Percentiles rank a stretch among this genome's conserved stretches.
Conservation (phyloP, 1,284 basidiomycete genomes). For the Papiliotrema nemorosa region DNA sequence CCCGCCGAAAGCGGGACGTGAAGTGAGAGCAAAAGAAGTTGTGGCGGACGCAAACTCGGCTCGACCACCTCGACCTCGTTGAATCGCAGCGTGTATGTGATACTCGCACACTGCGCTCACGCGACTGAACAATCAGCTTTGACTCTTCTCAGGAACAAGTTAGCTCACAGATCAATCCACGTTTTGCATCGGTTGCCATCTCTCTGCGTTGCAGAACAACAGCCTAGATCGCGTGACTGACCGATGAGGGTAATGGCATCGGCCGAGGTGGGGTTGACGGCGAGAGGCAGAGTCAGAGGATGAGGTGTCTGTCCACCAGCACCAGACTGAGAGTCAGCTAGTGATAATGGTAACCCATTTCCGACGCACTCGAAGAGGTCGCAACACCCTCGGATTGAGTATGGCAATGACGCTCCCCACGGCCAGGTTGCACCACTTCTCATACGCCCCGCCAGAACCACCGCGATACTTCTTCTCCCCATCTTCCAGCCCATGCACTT, state of each 20-base stretch:
- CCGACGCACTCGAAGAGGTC: slow-evolving; percentile 68
- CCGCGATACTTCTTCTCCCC: slow-evolving; percentile 60
- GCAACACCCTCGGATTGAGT: slow-evolving; percentile 80
- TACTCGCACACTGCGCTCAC: slow-evolving; percentile 73
- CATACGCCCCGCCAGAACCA: slow-evolving; percentile 88
- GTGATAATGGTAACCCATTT: neutral
- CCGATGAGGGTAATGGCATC: slow-evolving; percentile 81
- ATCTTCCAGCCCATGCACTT: slow-evolving; percentile 52
- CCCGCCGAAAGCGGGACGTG: slow-evolving; percentile 2
- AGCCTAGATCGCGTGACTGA: slow-evolving; percentile 75
- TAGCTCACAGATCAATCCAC: slow-evolving; percentile 75
- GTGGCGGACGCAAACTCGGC: slow-evolving; percentile 73
- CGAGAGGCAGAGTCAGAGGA: slow-evolving; percentile 74
- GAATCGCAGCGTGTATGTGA: slow-evolving; percentile 77
- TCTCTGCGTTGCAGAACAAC: slow-evolving; percentile 69
- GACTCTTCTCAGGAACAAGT: neutral
- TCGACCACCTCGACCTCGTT: slow-evolving; percentile 64
- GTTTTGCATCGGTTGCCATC: slow-evolving; percentile 76
- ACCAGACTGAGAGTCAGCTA: slow-evolving; percentile 14
- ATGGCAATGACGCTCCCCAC: slow-evolving; percentile 87
- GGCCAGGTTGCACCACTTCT: slow-evolving; percentile 70
- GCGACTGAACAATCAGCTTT: slow-evolving; percentile 45
- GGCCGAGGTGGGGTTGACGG: slow-evolving; percentile 77
- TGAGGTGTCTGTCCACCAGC: slow-evolving; percentile 54
- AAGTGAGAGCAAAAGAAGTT: slow-evolving; percentile 21